Evolutionary conservation across 2,329 filamentous ascomycete species (phyloP).

Genomic region (Fusarium sp.): DNA sequence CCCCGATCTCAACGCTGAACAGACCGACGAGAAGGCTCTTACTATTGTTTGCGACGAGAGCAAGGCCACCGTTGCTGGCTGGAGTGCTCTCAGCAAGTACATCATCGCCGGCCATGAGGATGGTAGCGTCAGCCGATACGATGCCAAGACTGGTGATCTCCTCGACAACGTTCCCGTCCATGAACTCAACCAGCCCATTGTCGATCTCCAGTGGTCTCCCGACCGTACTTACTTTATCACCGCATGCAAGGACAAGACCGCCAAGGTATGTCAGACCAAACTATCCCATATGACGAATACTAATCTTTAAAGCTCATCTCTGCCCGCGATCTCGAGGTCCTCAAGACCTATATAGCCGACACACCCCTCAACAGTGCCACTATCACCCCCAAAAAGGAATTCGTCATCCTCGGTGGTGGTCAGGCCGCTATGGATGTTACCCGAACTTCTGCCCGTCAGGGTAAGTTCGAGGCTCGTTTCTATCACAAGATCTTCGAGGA

Average conservation of each 20-base stretch:
- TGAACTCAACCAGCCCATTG: conserved; percentile 84
- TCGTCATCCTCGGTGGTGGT: conserved; percentile 96
- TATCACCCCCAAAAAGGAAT: conserved; percentile 96
- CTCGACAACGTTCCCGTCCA: conserved; percentile 84
- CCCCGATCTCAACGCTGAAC: conserved; percentile 82
- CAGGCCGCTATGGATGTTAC: conserved; percentile 99
- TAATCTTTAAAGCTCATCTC: conserved; percentile 72
- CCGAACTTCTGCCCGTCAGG: conserved; percentile 90
- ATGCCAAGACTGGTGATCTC: conserved; percentile 89
- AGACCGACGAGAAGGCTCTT: conserved; percentile 82
- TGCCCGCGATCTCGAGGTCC: conserved; percentile 83
- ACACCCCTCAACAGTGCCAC: conserved; percentile 96
- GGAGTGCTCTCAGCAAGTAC: conserved; percentile 93
- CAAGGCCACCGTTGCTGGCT: conserved; percentile 97
- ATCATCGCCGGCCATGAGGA: conserved; percentile 99
- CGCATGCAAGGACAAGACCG: conserved; percentile 95
- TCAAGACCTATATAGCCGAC: conserved; percentile 93
- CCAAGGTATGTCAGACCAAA: conserved; percentile 69
- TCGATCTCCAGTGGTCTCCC: conserved; percentile 92
- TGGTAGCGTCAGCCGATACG: conserved; percentile 89
- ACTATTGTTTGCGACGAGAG: conserved; percentile 94
- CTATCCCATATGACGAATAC: background rate
- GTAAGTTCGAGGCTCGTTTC: conserved; percentile 99
- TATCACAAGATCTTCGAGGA: conserved; percentile 99
- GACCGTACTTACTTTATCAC: conserved; percentile 99